Evolutionary conservation across 768 basidiomycete species (phyloP), one percentile per base, ranked within the genome.

Genomic region (Hypsizygus marmoreus): DNA sequence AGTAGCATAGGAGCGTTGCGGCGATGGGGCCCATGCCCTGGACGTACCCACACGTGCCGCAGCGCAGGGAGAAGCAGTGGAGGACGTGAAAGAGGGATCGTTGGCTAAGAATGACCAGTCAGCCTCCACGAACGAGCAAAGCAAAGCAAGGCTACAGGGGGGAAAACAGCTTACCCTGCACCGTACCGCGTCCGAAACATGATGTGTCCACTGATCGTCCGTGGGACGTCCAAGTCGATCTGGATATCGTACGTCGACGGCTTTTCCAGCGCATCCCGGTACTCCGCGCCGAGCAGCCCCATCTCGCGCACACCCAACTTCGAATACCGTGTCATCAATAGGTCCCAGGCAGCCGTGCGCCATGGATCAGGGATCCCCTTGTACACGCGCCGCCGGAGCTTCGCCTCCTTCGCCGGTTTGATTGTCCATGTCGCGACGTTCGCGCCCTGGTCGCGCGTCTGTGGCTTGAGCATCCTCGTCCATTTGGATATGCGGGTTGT

Each of bases 21-120:
- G 95, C 92, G 46, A 99, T 90, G 5, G 95, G 91, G 2, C 97
- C 95, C 97, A 99, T 99, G 49, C 97, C 97, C 69, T 99, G 97
- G 30, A 95, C 94, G 63, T 99, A 99, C 12, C 95, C 95, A 51
- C 97, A 98, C 9, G 78, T 72, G 13, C 73, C 64, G 67, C 95
- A 97, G n/a, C 75, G 73, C 14, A 95, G 74, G 1, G 93, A 95
- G 63, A 97, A 94, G 40, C 81, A 81, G 65, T 98, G 97, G 20
- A 98, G 76, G 46, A 97, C 92, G 62, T 92, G 93, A 67, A 98
- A 98, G 9, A 99, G 74, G 4, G 91, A 89, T 9, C 95, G 86
- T 80, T 99, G 95, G 6, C 93, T 93, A 57, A 11, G 49, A 30
- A 29, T 11, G 34, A 35, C 44, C 12, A 40, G 22, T 31, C 26